Conservation (phyloP, 805 yeast genomes). For the Zygoascus tannicola region DNA sequence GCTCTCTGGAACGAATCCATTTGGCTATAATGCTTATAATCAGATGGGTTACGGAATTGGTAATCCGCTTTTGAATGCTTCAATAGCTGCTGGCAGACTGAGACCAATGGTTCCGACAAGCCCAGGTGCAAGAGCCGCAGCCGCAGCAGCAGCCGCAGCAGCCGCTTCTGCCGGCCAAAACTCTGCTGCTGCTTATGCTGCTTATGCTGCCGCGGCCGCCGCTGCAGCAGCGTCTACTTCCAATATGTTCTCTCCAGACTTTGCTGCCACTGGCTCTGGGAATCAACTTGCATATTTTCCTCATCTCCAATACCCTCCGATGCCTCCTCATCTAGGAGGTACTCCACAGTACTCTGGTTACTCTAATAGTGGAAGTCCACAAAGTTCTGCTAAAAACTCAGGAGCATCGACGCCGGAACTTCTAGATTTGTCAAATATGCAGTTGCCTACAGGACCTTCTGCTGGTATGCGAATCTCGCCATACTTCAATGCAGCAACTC, state of each 20-base stretch:
- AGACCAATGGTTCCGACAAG: slow-evolving; percentile 1
- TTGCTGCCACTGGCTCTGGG: not conserved
- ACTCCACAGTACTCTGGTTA: not conserved
- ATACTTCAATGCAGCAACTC: not conserved
- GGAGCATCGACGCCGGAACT: not conserved
- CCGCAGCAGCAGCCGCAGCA: slow-evolving; percentile 5
- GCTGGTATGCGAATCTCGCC: not conserved
- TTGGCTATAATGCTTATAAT: not conserved
- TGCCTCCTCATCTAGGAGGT: not conserved
- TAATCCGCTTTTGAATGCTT: slow-evolving; percentile 58
- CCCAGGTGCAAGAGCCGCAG: slow-evolving; percentile 3
- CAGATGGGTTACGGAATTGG: slow-evolving; percentile 48
- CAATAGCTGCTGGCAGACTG: slow-evolving; percentile 39
- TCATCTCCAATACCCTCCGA: slow-evolving; percentile 2
- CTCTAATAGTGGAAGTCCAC: not conserved
- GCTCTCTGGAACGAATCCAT: slow-evolving; percentile 13
- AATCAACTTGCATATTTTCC: slow-evolving; percentile 4
- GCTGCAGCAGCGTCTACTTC: slow-evolving; percentile 10
- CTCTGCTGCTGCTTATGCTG: slow-evolving; percentile 7
- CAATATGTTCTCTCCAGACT: slow-evolving; percentile 1
- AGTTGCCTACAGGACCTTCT: not conserved
- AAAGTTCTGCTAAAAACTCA: not conserved
- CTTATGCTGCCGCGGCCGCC: slow-evolving; percentile 13
- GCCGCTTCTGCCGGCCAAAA: slow-evolving; percentile 2
- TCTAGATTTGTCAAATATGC: not conserved